A percentile compares a stretch with the other conserved stretches of the same genome.
Conservation (phyloP, 352 stramenopile species). For the Phytophthora ramorum region DNA sequence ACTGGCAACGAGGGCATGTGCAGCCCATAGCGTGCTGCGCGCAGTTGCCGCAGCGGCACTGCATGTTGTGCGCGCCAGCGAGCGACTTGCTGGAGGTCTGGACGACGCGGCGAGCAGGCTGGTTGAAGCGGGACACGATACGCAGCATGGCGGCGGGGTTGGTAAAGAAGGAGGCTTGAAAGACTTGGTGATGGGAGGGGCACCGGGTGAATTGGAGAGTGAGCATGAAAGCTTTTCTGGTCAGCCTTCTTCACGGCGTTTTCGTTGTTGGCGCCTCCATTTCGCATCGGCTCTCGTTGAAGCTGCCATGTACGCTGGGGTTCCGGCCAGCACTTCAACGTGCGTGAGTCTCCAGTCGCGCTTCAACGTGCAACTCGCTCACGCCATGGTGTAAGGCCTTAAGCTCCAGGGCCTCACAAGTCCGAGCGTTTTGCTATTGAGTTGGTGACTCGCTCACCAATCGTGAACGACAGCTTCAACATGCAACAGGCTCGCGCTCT, state of each 20-base stretch:
- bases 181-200: neutral
- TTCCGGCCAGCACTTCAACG: slow-evolving; percentile 18
- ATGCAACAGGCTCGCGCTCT: slow-evolving; percentile 4
- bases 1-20: slow-evolving; percentile 25
- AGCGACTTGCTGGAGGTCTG: slow-evolving; percentile 24
- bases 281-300: neutral
- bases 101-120: slow-evolving; percentile 16
- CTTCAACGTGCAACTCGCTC: slow-evolving; percentile 30
- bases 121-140: slow-evolving; percentile 33
- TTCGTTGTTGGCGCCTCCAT: neutral
- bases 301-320: neutral
- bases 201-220: slow-evolving; percentile 21
- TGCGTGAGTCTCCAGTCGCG: slow-evolving; percentile 9
- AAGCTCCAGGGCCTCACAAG: slow-evolving; percentile 1
- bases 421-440: slow-evolving; percentile 1
- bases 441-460: neutral
- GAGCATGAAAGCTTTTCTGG: neutral
- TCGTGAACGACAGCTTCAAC: slow-evolving; percentile 23
- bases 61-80: slow-evolving; percentile 15
- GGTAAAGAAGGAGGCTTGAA: neutral
- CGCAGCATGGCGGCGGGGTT: slow-evolving; percentile 21
- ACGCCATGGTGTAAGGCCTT: slow-evolving; percentile 9
- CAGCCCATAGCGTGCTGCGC: slow-evolving; percentile 23
- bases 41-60: slow-evolving; percentile 36
- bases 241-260: neutral